A percentile compares a stretch with the other conserved stretches of the same genome.
Evolutionary conservation across 495 filamentous ascomycete genomes (phyloP).

Genomic region (Hypoxylon cercidicola): DNA sequence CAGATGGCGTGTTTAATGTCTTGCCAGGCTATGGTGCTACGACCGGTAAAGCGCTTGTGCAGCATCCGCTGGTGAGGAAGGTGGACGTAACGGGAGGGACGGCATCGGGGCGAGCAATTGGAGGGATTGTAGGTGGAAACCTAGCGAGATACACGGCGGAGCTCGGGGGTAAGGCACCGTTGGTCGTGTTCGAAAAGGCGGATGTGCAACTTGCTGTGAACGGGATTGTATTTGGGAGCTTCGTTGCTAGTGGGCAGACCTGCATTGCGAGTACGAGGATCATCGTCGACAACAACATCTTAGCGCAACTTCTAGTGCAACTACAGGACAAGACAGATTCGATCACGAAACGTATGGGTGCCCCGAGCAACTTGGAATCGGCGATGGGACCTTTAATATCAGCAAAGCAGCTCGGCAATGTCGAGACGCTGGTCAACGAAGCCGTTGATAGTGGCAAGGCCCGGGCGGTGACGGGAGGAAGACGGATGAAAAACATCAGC

Average conservation of each 20-base stretch:
- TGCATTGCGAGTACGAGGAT: constrained; percentile 70
- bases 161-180: constrained; percentile 69
- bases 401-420: constrained; percentile 50
- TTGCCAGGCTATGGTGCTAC: constrained; percentile 63
- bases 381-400: constrained; percentile 59
- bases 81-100: constrained; percentile 72
- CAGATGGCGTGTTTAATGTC: constrained; percentile 67
- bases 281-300: constrained; percentile 61
- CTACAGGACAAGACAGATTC: constrained; percentile 51
- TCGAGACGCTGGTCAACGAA: constrained; percentile 49
- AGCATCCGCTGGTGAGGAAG: constrained; percentile 63
- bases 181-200: constrained; percentile 64
- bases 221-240: constrained; percentile 68
- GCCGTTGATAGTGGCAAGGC: constrained; percentile 45
- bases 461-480: constrained; percentile 50
- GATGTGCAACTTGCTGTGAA: constrained; percentile 64
- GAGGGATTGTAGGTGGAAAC: constrained; percentile 59
- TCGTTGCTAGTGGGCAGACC: constrained; percentile 69
- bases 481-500: constrained; percentile 44
- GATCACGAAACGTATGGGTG: constrained; percentile 59
- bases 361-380: constrained; percentile 57
- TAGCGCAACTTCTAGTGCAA: constrained; percentile 50
- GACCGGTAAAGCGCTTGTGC: constrained; percentile 65
- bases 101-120: constrained; percentile 57
- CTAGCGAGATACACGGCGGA: constrained; percentile 67